A percentile compares a stretch with the other conserved stretches of the same genome.
Conservation (phyloP, 192 early-diverging fungal species). For the Neocallimastix lanati region DNA sequence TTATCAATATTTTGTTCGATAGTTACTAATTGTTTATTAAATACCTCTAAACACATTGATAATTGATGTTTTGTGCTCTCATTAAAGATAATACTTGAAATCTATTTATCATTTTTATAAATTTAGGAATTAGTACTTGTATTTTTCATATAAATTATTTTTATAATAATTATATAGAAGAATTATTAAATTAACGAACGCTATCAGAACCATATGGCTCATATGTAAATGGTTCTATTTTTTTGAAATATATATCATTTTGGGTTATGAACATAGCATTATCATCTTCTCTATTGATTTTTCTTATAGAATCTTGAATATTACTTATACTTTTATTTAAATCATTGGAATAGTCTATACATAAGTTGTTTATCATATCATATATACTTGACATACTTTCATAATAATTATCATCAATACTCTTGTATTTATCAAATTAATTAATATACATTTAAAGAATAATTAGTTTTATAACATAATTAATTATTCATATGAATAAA, state of each 20-base stretch:
- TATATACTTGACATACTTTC: not conserved
- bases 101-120: not conserved
- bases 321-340: not conserved
- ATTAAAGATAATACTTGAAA: not conserved
- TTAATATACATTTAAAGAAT: too few relatives aligned
- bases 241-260: not conserved
- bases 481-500: too few relatives aligned
- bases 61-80: not conserved
- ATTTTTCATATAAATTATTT: too few relatives aligned
- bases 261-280: not conserved
- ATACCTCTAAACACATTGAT: not conserved
- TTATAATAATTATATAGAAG: too few relatives aligned
- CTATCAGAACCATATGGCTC: not conserved
- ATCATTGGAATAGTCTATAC: not conserved
- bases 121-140: too few relatives aligned
- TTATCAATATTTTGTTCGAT: not conserved
- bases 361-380: not conserved
- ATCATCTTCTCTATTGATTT: not conserved
- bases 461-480: too few relatives aligned
- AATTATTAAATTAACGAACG: too few relatives aligned
- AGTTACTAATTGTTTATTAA: not conserved
- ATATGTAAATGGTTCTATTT: not conserved
- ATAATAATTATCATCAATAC: not conserved
- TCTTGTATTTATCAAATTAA: too few relatives aligned
- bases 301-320: not conserved